These are phyloP conservation scores for Pleurotus platypus DNA, from an alignment of 768 basidiomycete genomes.

Conservation along the genomic window DNA sequence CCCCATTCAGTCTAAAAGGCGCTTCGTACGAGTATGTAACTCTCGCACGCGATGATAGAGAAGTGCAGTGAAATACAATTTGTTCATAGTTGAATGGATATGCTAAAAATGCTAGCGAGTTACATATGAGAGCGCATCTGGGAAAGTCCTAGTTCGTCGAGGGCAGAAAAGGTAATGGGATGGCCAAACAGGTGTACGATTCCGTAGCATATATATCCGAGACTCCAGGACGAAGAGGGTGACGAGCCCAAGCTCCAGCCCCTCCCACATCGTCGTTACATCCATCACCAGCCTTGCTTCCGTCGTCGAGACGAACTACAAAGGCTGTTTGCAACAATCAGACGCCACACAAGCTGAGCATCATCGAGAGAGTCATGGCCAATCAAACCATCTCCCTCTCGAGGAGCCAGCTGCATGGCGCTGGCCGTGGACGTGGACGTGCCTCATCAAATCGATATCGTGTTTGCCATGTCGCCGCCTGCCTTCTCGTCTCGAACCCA, in stretches of 20 bases:
- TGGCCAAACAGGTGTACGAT: neutral
- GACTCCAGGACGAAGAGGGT: neutral
- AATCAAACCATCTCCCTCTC: no score
- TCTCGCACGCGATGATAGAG: no score
- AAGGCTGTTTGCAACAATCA: no score
- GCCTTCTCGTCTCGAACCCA: neutral
- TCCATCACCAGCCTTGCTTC: neutral
- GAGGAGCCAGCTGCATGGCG: no score
- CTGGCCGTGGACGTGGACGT: conserved; percentile 1
- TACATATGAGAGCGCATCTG: neutral
- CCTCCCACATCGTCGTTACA: neutral
- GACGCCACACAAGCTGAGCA: no score
- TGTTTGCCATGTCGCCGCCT: neutral
- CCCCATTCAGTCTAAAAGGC: no score
- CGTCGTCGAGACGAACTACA: neutral
- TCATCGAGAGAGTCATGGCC: no score
- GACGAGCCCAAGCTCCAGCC: neutral
- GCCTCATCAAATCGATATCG: conserved; percentile 6
- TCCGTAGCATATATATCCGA: neutral
- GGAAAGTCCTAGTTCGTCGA: neutral
- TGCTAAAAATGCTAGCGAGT: neutral
- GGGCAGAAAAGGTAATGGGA: neutral
- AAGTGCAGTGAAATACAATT: no score
- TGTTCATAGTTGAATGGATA: neutral
- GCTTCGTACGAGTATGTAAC: no score